Evolutionary conservation across 805 yeast species (phyloP).

Genomic region (Zygosaccharomyces kombuchaensis): DNA sequence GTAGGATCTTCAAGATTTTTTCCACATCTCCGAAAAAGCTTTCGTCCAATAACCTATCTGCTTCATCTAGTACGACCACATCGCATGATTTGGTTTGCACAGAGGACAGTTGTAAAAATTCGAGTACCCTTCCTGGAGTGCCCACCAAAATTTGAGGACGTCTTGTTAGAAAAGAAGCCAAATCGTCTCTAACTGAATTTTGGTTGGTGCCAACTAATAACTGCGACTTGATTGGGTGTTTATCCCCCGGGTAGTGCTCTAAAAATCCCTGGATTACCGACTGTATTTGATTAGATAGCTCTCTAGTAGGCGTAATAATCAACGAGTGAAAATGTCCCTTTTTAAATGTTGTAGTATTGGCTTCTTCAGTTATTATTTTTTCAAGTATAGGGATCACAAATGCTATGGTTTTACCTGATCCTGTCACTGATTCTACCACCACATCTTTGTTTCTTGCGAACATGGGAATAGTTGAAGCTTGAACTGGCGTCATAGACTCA

Average conservation of each 20-base stretch:
- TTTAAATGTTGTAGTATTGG: conserved; percentile 33
- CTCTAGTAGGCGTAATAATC: conserved; percentile 65
- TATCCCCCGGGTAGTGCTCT: conserved; percentile 50
- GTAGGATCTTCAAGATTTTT: conserved; percentile 61
- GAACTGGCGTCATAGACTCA: conserved; percentile 90
- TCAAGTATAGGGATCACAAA: conserved; percentile 80
- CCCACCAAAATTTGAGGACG: conserved; percentile 79
- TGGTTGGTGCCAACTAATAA: conserved; percentile 51
- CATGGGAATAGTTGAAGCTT: conserved; percentile 89
- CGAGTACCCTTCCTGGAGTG: conserved; percentile 86
- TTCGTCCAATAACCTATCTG: conserved; percentile 79
- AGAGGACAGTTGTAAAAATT: conserved; percentile 55
- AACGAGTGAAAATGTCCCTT: conserved; percentile 70
- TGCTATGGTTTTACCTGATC: conserved; percentile 96
- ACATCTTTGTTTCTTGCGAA: conserved; percentile 85
- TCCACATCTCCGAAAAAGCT: conserved; percentile 69
- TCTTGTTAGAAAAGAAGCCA: conserved; percentile 48
- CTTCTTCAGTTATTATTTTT: conserved; percentile 44
- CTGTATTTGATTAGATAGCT: conserved; percentile 66
- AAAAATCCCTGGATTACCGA: conserved; percentile 59
- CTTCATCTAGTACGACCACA: conserved; percentile 82
- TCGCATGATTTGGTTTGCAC: conserved; percentile 65
- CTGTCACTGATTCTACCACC: conserved; percentile 95
- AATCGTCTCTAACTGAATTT: conserved; percentile 64
- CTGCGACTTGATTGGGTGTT: conserved; percentile 47